Evolutionary conservation across 495 filamentous ascomycete species (phyloP).

Genomic region (Extremus antarcticus): DNA sequence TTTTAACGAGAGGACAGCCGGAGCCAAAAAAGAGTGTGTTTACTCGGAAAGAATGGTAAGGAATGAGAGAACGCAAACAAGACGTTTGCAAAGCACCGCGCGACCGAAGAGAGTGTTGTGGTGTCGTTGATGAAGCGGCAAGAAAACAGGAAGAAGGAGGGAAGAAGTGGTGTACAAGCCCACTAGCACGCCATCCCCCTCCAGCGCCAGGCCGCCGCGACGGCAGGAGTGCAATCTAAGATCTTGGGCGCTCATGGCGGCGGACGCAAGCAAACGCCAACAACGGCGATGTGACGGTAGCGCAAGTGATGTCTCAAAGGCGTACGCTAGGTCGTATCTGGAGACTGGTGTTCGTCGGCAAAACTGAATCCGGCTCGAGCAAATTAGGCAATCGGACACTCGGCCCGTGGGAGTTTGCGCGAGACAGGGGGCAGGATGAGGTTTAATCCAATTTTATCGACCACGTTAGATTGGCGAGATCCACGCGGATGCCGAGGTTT

Average conservation of each 20-base stretch:
- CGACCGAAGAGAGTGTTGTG: background rate
- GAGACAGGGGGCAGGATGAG: background rate
- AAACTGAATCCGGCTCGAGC: background rate
- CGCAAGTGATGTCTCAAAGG: background rate
- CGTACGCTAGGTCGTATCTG: background rate
- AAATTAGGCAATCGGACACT: background rate
- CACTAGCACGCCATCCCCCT: background rate
- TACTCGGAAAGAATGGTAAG: background rate
- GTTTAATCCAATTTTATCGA: background rate
- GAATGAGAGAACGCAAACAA: background rate
- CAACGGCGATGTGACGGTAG: background rate
- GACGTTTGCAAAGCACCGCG: background rate
- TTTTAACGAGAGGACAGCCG: background rate
- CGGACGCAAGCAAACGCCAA: background rate
- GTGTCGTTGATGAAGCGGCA: background rate
- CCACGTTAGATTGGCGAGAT: background rate
- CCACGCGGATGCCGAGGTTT: too few relatives aligned
- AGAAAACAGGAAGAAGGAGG: background rate
- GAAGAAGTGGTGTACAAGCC: background rate
- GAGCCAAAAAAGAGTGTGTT: background rate
- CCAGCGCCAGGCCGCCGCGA: background rate
- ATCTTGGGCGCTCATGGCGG: background rate
- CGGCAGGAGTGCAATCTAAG: too few relatives aligned
- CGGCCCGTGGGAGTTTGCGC: background rate
- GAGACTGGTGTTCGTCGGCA: background rate